Evolutionary conservation across 208 protist genomes (phyloP).

Genomic region (Blastocrithidia nonstop): DNA sequence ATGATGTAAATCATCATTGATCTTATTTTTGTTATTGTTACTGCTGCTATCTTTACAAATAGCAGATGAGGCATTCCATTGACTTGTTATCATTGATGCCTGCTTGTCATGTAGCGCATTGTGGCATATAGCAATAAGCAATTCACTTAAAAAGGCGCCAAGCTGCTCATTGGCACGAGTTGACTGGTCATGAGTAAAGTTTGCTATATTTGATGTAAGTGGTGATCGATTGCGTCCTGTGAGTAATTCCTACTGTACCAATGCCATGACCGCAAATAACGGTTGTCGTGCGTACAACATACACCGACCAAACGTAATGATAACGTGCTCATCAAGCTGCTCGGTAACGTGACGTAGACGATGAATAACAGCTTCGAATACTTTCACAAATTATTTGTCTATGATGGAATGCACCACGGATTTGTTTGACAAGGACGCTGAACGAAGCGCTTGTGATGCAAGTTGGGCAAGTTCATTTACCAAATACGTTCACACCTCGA

Average conservation of each 20-base stretch:
- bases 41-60: neutral
- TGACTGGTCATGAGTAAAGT: conserved; percentile 9
- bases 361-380: conserved; percentile 38
- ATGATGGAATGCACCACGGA: too few relatives aligned
- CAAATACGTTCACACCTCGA: too few relatives aligned
- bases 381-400: conserved; percentile 34
- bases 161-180: conserved; percentile 14
- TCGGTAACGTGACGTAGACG: conserved; percentile 22
- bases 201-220: too few relatives aligned
- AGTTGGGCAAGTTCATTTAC: too few relatives aligned
- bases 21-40: neutral
- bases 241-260: conserved; percentile 58
- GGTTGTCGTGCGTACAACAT: conserved; percentile 24
- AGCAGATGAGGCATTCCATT: too few relatives aligned
- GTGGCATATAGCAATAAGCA: conserved; percentile 34
- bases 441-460: too few relatives aligned
- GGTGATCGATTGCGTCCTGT: conserved; percentile 33
- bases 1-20: neutral
- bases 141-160: conserved; percentile 61
- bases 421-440: too few relatives aligned
- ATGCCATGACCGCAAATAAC: conserved; percentile 13
- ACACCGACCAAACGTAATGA: conserved; percentile 48
- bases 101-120: too few relatives aligned
- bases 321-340: conserved; percentile 20
- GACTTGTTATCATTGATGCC: too few relatives aligned